A percentile compares a stretch with the other conserved stretches of the same genome.
These are phyloP conservation scores for Cicer arietinum DNA, from an alignment of 306 rosid species.

Conservation along the genomic window DNA sequence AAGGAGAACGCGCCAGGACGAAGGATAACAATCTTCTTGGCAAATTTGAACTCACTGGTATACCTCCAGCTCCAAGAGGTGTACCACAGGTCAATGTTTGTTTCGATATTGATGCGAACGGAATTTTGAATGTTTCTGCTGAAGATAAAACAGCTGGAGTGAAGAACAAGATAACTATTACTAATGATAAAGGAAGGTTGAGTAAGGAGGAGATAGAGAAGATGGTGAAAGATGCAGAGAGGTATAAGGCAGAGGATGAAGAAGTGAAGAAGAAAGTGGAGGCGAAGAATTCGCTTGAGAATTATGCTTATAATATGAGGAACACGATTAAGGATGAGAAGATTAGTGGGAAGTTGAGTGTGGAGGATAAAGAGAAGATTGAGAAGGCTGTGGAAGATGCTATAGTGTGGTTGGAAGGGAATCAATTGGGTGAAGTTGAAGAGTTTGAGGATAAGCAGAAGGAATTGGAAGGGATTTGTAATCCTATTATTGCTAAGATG, in stretches of 20 bases:
- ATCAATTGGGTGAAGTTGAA: conserved; percentile 83
- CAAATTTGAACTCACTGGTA: conserved; percentile 77
- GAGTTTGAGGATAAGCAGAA: conserved; percentile 81
- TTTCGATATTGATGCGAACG: conserved; percentile 82
- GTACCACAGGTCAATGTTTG: conserved; percentile 78
- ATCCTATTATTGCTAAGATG: conserved; percentile 77
- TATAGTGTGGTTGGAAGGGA: conserved; percentile 74
- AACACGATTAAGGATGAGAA: conserved; percentile 78
- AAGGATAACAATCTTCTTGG: conserved; percentile 80
- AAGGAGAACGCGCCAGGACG: conserved; percentile 78
- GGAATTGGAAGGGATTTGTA: conserved; percentile 76
- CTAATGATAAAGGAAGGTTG: conserved; percentile 82
- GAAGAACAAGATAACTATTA: conserved; percentile 83
- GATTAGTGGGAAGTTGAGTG: conserved; percentile 60
- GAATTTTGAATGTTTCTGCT: conserved; percentile 72
- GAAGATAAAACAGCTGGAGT: conserved; percentile 92
- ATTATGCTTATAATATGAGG: conserved; percentile 87
- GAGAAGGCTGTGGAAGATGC: conserved; percentile 75
- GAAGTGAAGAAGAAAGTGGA: conserved; percentile 92
- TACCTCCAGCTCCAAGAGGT: conserved; percentile 86
- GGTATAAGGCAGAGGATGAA: conserved; percentile 82
- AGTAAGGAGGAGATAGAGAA: conserved; percentile 87
- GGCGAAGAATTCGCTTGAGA: conserved; percentile 79
- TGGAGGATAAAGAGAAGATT: conserved; percentile 64
- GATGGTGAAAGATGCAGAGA: conserved; percentile 87